A percentile compares a stretch with the other conserved stretches of the same genome.
Evolutionary conservation across 805 yeast genomes (phyloP).

Genomic region (Lachancea quebecensis): DNA sequence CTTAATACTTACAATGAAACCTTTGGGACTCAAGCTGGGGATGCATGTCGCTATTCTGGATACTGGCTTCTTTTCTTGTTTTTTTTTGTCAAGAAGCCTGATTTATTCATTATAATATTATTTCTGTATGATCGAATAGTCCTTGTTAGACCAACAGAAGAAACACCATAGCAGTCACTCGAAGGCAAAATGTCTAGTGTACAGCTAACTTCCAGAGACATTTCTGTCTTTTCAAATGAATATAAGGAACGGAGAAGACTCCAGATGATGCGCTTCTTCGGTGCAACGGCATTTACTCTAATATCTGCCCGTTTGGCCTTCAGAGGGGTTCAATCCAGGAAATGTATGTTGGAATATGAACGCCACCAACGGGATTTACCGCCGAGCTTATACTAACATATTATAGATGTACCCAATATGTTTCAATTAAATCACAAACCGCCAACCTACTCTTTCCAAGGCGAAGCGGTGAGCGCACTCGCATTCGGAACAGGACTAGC

Average conservation of each 20-base stretch:
- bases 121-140: too few species aligned
- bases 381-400: background rate
- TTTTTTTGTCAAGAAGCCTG: background rate
- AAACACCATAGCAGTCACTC: background rate
- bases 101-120: too few species aligned
- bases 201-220: slow-evolving; percentile 6
- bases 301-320: slow-evolving; percentile 68
- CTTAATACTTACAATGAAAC: slow-evolving; percentile 34
- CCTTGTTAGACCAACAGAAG: background rate
- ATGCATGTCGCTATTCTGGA: slow-evolving; percentile 35
- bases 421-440: slow-evolving; percentile 84
- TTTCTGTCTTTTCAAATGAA: slow-evolving; percentile 25
- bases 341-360: slow-evolving; percentile 38
- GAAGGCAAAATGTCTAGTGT: background rate
- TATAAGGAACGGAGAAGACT: slow-evolving; percentile 57
- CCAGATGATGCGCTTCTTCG: slow-evolving; percentile 67
- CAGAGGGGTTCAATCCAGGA: slow-evolving; percentile 64
- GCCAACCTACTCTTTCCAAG: slow-evolving; percentile 71
- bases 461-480: slow-evolving; percentile 82
- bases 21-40: slow-evolving; percentile 48
- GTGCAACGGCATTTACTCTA: slow-evolving; percentile 66
- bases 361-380: background rate
- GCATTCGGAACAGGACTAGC: slow-evolving; percentile 75
- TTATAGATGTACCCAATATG: slow-evolving; percentile 51
- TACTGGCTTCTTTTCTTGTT: background rate